A percentile compares a stretch with the other conserved stretches of the same genome.
Evolutionary conservation across 2,329 filamentous ascomycete genomes (phyloP).

Genomic region (Gremmenia infestans): DNA sequence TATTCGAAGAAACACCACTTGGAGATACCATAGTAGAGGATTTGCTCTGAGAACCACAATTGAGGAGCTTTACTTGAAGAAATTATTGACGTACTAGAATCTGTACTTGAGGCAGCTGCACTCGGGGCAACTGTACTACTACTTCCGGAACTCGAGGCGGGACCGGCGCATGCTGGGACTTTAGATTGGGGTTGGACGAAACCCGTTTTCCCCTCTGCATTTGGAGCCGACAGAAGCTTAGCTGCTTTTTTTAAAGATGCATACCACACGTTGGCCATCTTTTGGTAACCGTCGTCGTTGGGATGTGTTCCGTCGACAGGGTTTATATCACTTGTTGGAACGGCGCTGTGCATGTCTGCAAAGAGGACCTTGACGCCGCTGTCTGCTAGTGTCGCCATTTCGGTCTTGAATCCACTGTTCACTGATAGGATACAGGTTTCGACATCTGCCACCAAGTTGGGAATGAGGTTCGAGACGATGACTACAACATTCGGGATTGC

Average conservation of each 20-base stretch:
- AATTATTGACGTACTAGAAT: too few relatives aligned
- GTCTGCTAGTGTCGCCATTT: slow-evolving; percentile 30
- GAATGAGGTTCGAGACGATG: slow-evolving; percentile 19
- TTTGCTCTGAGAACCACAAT: too few relatives aligned
- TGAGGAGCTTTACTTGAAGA: too few relatives aligned
- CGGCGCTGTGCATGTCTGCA: slow-evolving; percentile 36
- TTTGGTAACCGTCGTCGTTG: slow-evolving; percentile 19
- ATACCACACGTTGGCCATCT: slow-evolving; percentile 21
- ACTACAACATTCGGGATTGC: slow-evolving; percentile 33
- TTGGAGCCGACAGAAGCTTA: background rate
- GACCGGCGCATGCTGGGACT: background rate
- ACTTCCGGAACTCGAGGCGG: too few relatives aligned
- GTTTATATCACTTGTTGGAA: background rate
- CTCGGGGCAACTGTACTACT: background rate
- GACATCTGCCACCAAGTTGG: slow-evolving; percentile 29
- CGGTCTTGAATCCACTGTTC: slow-evolving; percentile 22
- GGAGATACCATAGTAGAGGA: too few relatives aligned
- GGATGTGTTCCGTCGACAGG: slow-evolving; percentile 20
- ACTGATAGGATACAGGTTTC: slow-evolving; percentile 28
- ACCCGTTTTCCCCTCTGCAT: background rate
- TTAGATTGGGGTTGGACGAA: background rate
- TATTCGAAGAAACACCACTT: too few relatives aligned
- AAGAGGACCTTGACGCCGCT: slow-evolving; percentile 36
- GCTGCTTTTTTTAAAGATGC: background rate
- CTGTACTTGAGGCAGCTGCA: background rate